Evolutionary conservation across 2,329 filamentous ascomycete species (phyloP).

Genomic region (Trichoderma guizhouense): DNA sequence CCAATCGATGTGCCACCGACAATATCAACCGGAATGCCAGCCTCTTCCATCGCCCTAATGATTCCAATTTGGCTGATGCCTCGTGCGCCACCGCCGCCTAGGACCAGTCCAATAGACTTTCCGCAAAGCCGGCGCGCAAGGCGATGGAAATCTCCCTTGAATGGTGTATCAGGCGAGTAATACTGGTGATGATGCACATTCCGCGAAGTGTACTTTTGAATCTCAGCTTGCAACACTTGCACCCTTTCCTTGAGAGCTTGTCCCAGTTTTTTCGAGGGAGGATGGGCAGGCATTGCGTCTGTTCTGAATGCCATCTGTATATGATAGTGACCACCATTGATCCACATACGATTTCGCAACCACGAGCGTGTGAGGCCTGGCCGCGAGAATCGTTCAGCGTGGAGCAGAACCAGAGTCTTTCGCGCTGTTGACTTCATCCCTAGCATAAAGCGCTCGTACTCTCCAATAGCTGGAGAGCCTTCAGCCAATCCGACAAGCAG

Average conservation of each 20-base stretch:
- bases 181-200: constrained; percentile 83
- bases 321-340: constrained; percentile 96
- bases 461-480: constrained; percentile 83
- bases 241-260: constrained; percentile 87
- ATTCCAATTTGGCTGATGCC: constrained; percentile 92
- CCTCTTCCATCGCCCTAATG: constrained; percentile 91
- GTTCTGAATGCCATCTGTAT: constrained; percentile 90
- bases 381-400: constrained; percentile 81
- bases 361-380: constrained; percentile 84
- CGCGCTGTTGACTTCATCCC: constrained; percentile 96
- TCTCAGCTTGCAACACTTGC: constrained; percentile 91
- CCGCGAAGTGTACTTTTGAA: constrained; percentile 96
- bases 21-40: constrained; percentile 92
- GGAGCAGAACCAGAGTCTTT: constrained; percentile 86
- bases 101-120: constrained; percentile 88
- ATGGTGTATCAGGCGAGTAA: constrained; percentile 86
- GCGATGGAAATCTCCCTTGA: constrained; percentile 95
- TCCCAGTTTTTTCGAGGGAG: constrained; percentile 73
- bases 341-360: constrained; percentile 92
- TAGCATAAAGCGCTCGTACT: constrained; percentile 93
- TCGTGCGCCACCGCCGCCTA: constrained; percentile 88
- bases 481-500: constrained; percentile 89
- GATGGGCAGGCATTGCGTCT: constrained; percentile 71
- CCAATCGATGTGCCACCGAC: constrained; percentile 96
- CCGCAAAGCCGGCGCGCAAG: constrained; percentile 86